Conservation (phyloP, 495 filamentous ascomycete genomes). For the Penicillium cataractarum region DNA sequence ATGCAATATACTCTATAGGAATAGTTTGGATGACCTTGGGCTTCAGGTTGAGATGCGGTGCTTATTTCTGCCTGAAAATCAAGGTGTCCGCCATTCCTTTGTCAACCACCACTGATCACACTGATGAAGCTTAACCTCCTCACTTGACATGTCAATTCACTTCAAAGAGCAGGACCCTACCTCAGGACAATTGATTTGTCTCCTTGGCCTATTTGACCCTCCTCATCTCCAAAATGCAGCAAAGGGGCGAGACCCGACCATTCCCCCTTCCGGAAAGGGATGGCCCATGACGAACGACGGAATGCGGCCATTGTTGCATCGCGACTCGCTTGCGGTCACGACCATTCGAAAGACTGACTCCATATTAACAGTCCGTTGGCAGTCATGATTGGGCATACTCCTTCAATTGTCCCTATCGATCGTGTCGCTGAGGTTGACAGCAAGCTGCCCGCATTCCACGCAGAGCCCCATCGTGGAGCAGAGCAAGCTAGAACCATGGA, state of each 20-base stretch:
- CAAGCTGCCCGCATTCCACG: constrained; percentile 25
- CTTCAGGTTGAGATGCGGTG: no score
- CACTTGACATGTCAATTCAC: no score
- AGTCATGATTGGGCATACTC: constrained; percentile 12
- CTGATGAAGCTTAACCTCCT: no score
- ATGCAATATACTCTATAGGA: no score
- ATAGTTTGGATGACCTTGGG: no score
- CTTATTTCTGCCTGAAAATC: no score
- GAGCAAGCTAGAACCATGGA: constrained; percentile 23
- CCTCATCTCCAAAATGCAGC: background rate
- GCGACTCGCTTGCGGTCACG: constrained; percentile 23
- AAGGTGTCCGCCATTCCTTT: no score
- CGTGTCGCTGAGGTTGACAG: constrained; percentile 21
- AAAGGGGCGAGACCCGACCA: background rate
- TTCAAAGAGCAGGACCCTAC: no score
- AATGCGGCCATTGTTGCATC: constrained; percentile 26
- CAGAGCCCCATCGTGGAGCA: constrained; percentile 18
- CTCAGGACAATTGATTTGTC: background rate
- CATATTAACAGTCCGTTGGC: background rate
- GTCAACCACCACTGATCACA: no score
- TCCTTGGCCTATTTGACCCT: background rate
- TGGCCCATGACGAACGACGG: constrained; percentile 21
- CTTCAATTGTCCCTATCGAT: constrained; percentile 5
- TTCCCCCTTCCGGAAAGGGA: constrained; percentile 28
- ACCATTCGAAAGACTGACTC: constrained; percentile 1